Base-by-base conservation (phyloP, 345 rosid species). In the Eucalyptus marginata region DNA sequence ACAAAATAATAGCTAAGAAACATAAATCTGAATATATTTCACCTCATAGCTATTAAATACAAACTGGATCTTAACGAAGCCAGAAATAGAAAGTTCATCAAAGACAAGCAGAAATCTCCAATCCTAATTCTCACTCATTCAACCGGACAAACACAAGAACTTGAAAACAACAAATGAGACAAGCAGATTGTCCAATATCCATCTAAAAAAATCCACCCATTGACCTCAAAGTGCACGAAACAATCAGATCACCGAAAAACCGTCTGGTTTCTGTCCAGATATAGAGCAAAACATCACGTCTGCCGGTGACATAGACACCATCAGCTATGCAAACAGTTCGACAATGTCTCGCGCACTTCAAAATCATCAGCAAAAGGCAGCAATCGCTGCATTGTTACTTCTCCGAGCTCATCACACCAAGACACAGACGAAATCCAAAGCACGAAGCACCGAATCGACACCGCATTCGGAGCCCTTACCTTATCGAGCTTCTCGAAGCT, bases 401-500 rank as follows among this genome's bases (percentile, higher is more conserved):
- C 27, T 1, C 83, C 83, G n/a, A 50, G 80, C 50, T 36, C 83
- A 62, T 18, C 49, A 27, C 52, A 58, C 2, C 43, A 84, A 68
- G 12, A 80, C 71, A 29, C 7, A 25, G 50, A 46, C 18, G n/a
- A 81, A 58, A 20, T 29, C 80, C 33, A 3, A 47, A 18, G 56
- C 54, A 56, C 58, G n/a, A 52, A n/a, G 40, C 22, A n/a, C 84
- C 87, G 18, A 51, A 68, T 59, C 84, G 88, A 81, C 49, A 33
- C 24, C n/a, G 47, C 51, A 10, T 52, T 4, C 3, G 9, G 46
- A 87, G 20, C 44, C 44, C 12, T 44, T 88, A 94, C 98, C 96
- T 96, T 96, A 85, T 95, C 97, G 25, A 96, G 93, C 93, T 96
- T 96, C 94, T 96, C 96, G 62, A 96, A 95, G 81, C 95, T 91